Evolutionary conservation across 2,329 filamentous ascomycete genomes (phyloP).

Genomic region (Orbilia oligospora): DNA sequence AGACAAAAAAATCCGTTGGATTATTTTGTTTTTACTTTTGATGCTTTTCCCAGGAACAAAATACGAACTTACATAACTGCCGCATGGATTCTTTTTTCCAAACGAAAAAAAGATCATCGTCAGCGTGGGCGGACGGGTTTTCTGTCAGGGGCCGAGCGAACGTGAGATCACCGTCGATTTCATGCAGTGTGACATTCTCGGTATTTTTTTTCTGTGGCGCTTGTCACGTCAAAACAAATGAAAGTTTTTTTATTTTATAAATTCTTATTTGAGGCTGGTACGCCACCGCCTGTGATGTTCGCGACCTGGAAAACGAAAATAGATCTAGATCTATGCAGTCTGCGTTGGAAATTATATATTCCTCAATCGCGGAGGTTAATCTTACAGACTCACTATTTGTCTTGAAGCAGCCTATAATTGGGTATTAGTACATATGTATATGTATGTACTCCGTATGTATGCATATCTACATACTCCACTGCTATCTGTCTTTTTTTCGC

Average conservation of each 20-base stretch:
- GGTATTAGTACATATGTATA: neutral
- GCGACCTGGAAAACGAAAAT: slow-evolving; percentile 4
- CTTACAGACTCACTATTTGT: neutral
- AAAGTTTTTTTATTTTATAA: neutral
- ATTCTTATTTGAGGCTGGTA: slow-evolving; percentile 7
- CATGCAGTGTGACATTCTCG: slow-evolving; percentile 2
- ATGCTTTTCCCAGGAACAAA: slow-evolving; percentile 16
- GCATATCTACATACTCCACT: neutral
- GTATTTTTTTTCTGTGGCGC: slow-evolving; percentile 31
- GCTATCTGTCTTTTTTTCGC: neutral
- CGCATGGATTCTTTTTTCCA: slow-evolving; percentile 38
- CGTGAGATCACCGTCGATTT: slow-evolving; percentile 18
- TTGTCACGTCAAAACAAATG: slow-evolving; percentile 34
- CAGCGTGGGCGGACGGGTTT: slow-evolving; percentile 18
- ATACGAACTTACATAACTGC: slow-evolving; percentile 22
- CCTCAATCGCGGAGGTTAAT: slow-evolving; percentile 12
- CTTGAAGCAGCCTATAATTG: neutral
- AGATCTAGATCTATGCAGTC: slow-evolving; percentile 11
- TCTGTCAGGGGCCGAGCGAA: slow-evolving; percentile 23
- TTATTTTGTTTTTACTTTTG: slow-evolving; percentile 7
- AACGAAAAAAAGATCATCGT: slow-evolving; percentile 14
- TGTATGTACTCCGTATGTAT: too few relatives aligned
- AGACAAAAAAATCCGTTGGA: slow-evolving; percentile 15
- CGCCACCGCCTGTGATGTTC: slow-evolving; percentile 1
- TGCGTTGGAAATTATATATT: slow-evolving; percentile 1